phyloP scores from a whole-genome alignment of 1,139 yeast genomes.

The Fermentozyma sake region DNA sequence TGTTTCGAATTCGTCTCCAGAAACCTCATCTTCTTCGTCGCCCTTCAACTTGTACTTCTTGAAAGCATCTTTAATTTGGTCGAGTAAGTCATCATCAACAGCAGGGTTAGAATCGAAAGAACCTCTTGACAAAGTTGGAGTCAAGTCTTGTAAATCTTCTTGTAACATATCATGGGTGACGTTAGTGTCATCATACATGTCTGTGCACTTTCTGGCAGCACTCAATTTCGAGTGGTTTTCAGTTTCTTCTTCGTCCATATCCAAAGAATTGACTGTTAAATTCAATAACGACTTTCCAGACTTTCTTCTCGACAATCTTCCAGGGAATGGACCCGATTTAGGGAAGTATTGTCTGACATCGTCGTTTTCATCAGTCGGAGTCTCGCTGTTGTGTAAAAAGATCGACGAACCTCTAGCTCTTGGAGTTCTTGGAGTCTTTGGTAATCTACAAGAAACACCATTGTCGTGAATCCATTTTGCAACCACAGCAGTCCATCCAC shows the following conservation, averaged over 20 bases:
- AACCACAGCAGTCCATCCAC: slow-evolving; percentile 95
- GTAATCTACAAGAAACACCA: slow-evolving; percentile 61
- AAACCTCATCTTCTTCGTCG: slow-evolving; percentile 36
- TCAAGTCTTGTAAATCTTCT: slow-evolving; percentile 23
- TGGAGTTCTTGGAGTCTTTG: slow-evolving; percentile 51
- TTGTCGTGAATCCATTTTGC: slow-evolving; percentile 93
- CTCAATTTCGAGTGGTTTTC: slow-evolving; percentile 15
- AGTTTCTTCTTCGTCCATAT: slow-evolving; percentile 59
- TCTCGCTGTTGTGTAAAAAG: slow-evolving; percentile 18
- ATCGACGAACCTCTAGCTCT: slow-evolving; percentile 26
- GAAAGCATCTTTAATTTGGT: slow-evolving; percentile 53
- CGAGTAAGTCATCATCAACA: slow-evolving; percentile 39
- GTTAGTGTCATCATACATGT: slow-evolving; percentile 15
- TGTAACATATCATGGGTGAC: slow-evolving; percentile 16
- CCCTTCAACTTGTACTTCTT: slow-evolving; percentile 37
- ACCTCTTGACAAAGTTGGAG: slow-evolving; percentile 31
- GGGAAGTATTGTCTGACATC: slow-evolving; percentile 33
- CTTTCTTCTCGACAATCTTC: slow-evolving; percentile 55
- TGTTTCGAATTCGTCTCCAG: slow-evolving; percentile 60
- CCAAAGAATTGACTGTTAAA: slow-evolving; percentile 62
- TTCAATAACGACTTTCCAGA: slow-evolving; percentile 68
- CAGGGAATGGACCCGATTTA: slow-evolving; percentile 52
- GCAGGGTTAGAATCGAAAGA: slow-evolving; percentile 31
- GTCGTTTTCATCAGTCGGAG: slow-evolving; percentile 14
- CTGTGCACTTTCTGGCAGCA: slow-evolving; percentile 13